phyloP scores from a whole-genome alignment of 257 asterid species.

The Solanum arcanum region DNA sequence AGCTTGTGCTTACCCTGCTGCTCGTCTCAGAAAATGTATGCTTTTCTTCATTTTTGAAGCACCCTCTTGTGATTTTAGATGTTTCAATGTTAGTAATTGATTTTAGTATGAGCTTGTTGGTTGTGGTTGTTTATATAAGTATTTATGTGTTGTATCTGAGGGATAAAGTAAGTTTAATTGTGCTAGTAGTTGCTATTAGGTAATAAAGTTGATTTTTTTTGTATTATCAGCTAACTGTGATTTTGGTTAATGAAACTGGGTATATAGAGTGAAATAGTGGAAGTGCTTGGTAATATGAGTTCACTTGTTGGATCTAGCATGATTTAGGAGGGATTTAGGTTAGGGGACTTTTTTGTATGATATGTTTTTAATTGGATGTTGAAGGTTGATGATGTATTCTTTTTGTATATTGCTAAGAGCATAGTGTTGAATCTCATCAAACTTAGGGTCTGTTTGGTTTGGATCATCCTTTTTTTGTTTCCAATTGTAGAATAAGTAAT shows the following conservation, averaged over 20 bases:
- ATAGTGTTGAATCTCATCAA: background rate
- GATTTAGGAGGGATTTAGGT: background rate
- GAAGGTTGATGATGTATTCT: background rate
- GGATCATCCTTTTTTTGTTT: background rate
- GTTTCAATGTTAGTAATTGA: background rate
- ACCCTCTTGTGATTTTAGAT: background rate
- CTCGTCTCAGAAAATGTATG: slow-evolving; percentile 8
- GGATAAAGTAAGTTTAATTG: background rate
- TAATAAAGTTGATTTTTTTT: background rate
- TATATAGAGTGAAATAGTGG: background rate
- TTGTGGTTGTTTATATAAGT: background rate
- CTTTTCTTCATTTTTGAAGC: background rate
- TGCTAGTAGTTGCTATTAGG: background rate
- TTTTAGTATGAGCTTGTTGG: background rate
- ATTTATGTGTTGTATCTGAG: background rate
- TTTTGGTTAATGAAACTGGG: background rate
- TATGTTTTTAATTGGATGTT: background rate
- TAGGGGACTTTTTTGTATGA: background rate
- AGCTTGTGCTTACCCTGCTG: slow-evolving; percentile 8
- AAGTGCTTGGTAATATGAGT: background rate
- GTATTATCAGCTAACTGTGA: background rate
- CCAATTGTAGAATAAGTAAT: background rate
- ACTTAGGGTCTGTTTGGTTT: background rate
- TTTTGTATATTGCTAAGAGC: background rate
- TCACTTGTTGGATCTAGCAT: background rate